phyloP scores from a whole-genome alignment of 257 asterid species.

The Handroanthus guayacan region DNA sequence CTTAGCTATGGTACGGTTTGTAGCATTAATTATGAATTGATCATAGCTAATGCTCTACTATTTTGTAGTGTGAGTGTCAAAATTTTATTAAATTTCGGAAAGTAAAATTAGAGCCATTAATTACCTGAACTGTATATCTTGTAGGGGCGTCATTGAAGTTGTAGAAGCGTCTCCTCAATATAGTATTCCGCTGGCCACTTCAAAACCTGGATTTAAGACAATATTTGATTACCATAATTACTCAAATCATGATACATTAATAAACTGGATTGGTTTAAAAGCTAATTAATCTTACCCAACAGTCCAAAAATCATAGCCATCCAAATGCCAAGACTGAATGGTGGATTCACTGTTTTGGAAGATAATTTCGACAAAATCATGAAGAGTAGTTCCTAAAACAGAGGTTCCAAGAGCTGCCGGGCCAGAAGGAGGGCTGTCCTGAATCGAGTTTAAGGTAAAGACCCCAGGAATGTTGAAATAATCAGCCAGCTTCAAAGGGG shows the following conservation, averaged over 20 bases:
- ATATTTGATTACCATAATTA: neutral
- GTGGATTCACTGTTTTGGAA: conserved; percentile 71
- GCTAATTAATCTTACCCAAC: conserved; percentile 63
- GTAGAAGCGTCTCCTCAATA: conserved; percentile 64
- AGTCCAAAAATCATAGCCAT: conserved; percentile 75
- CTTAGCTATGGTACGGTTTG: no score
- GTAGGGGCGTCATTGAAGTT: conserved; percentile 61
- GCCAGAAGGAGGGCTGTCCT: conserved; percentile 54
- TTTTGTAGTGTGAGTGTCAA: neutral
- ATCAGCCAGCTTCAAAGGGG: conserved; percentile 89
- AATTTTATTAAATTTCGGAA: neutral
- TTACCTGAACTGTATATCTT: conserved; percentile 77
- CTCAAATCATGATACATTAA: neutral
- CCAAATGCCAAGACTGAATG: conserved; percentile 79
- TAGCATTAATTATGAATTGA: no score
- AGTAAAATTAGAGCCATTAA: neutral
- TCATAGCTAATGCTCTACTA: no score
- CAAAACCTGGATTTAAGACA: conserved; percentile 55
- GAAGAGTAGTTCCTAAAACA: conserved; percentile 53
- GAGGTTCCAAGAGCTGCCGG: conserved; percentile 51
- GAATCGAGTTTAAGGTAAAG: conserved; percentile 50
- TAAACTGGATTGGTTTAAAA: no score
- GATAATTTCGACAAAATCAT: conserved; percentile 67
- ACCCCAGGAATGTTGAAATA: conserved; percentile 67
- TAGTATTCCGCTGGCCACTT: conserved; percentile 64